Conservation (phyloP, 768 basidiomycete species). For the Stropharia rugosoannulata region DNA sequence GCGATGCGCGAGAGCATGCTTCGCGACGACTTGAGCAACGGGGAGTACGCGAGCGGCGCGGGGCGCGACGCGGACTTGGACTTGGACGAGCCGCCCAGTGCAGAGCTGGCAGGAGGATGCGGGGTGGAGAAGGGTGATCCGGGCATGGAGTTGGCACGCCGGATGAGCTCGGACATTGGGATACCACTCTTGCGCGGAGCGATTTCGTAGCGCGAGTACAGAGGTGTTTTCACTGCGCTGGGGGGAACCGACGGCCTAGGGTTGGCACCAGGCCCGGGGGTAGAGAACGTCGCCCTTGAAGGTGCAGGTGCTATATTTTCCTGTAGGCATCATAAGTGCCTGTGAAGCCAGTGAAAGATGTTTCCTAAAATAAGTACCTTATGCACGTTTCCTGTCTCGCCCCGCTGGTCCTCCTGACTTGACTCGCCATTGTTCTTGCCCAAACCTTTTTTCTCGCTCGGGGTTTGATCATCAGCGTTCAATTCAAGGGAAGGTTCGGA, state of each 20-base stretch:
- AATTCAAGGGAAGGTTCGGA: neutral
- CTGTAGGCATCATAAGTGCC: conserved; percentile 15
- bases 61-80: conserved; percentile 16
- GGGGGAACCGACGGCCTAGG: conserved; percentile 14
- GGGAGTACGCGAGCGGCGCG: conserved; percentile 49
- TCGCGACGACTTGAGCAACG: conserved; percentile 64
- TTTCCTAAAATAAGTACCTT: too few species aligned
- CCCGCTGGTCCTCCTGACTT: too few species aligned
- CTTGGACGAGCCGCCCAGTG: conserved; percentile 12
- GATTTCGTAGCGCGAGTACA: conserved; percentile 42
- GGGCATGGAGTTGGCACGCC: conserved; percentile 65
- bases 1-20: conserved; percentile 66
- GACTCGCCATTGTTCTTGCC: too few species aligned
- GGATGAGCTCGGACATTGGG: conserved; percentile 76
- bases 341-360: too few species aligned
- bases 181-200: conserved; percentile 50
- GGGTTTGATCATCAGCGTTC: neutral
- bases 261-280: conserved; percentile 8
- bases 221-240: conserved; percentile 21
- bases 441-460: neutral
- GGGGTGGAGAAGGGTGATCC: conserved; percentile 55
- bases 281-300: neutral
- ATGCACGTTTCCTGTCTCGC: too few species aligned
- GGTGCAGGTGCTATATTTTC: conserved; percentile 23
- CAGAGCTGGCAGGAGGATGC: conserved; percentile 16